These are phyloP conservation scores for Cyclostephanos invisitatus DNA, from an alignment of 108 stramenopile genomes.

Conservation along the genomic window DNA sequence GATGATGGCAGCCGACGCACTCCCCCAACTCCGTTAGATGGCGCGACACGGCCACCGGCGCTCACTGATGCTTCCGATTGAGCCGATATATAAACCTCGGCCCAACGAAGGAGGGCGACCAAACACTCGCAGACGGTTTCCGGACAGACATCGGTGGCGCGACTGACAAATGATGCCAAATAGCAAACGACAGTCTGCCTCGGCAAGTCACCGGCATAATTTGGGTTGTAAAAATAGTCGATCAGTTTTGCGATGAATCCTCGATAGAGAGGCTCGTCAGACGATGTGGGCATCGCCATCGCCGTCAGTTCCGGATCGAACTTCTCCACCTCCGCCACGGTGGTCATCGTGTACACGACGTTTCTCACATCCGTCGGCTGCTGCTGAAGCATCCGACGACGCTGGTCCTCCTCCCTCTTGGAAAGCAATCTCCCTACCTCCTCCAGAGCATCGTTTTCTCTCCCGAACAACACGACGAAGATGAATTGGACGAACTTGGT, in stretches of 20 bases:
- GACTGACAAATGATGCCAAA: constrained; percentile 94
- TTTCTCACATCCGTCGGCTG: neutral
- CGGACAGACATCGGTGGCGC: constrained; percentile 78
- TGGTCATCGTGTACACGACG: constrained; percentile 9
- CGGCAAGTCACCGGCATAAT: constrained; percentile 56
- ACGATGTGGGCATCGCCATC: neutral
- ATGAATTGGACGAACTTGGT: constrained; percentile 96
- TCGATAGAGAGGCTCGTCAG: constrained; percentile 60
- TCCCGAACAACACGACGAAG: constrained; percentile 84
- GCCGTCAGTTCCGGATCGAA: constrained; percentile 2
- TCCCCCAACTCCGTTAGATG: neutral
- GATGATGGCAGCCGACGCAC: constrained; percentile 16
- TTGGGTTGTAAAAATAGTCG: constrained; percentile 72
- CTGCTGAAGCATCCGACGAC: constrained; percentile 2
- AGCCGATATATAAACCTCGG: constrained; percentile 78
- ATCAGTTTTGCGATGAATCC: constrained; percentile 77
- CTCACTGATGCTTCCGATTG: constrained; percentile 18
- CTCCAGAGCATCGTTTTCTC: constrained; percentile 57
- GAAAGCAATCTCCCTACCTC: constrained; percentile 42
- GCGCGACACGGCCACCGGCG: neutral
- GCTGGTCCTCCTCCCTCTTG: constrained; percentile 23
- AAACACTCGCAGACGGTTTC: constrained; percentile 81
- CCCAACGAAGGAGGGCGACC: constrained; percentile 83
- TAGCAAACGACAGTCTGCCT: constrained; percentile 91
- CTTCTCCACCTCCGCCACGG: neutral